Evolutionary conservation across 2,329 filamentous ascomycete species (phyloP).

Genomic region (Dactylonectria macrodidyma): DNA sequence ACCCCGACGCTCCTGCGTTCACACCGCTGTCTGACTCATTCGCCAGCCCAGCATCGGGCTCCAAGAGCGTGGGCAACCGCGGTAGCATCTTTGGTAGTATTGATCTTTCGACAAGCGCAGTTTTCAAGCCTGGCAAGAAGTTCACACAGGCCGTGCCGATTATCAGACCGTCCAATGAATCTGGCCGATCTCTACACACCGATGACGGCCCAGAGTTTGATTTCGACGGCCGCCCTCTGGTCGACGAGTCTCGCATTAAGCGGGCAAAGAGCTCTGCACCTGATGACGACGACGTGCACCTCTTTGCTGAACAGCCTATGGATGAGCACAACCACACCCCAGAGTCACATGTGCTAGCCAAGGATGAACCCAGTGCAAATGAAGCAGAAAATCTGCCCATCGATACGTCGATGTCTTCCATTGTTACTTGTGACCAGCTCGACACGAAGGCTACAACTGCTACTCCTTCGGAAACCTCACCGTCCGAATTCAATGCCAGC

Average conservation of each 20-base stretch:
- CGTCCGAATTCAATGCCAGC: slow-evolving; percentile 64
- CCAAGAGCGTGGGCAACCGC: slow-evolving; percentile 58
- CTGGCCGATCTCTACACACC: slow-evolving; percentile 48
- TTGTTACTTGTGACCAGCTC: slow-evolving; percentile 65
- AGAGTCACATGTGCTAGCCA: slow-evolving; percentile 38
- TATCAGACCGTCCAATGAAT: slow-evolving; percentile 73
- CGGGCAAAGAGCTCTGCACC: slow-evolving; percentile 76
- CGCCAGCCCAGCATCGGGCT: slow-evolving; percentile 62
- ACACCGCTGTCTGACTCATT: slow-evolving; percentile 72
- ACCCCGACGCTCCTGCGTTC: slow-evolving; percentile 83
- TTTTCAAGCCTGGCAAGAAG: slow-evolving; percentile 76
- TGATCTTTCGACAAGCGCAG: slow-evolving; percentile 72
- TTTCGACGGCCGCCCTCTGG: slow-evolving; percentile 69
- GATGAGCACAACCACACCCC: slow-evolving; percentile 30
- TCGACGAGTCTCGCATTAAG: slow-evolving; percentile 80
- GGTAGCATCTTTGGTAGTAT: slow-evolving; percentile 80
- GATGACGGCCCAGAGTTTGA: slow-evolving; percentile 46
- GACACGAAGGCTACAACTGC: slow-evolving; percentile 68
- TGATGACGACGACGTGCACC: slow-evolving; percentile 80
- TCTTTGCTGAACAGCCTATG: slow-evolving; percentile 75
- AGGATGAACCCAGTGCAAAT: slow-evolving; percentile 47
- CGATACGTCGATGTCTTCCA: slow-evolving; percentile 70
- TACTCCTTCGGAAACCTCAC: slow-evolving; percentile 67
- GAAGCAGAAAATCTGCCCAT: slow-evolving; percentile 61
- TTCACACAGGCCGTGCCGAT: slow-evolving; percentile 92